Evolutionary conservation across 2,329 filamentous ascomycete species (phyloP).

Genomic region (Plectosphaerella plurivora): DNA sequence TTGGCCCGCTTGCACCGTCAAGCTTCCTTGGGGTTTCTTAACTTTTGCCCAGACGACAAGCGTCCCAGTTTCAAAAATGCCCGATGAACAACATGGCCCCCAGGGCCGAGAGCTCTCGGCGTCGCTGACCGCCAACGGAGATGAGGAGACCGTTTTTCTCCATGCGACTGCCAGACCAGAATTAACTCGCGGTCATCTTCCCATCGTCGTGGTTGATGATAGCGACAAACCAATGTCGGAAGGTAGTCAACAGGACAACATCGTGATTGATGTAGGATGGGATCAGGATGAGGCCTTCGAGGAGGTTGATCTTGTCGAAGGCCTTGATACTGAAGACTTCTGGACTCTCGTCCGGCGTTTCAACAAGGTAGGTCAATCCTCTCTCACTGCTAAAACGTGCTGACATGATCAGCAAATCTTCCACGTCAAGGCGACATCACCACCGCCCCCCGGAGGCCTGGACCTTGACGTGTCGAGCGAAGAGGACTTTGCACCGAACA

Average conservation of each 20-base stretch:
- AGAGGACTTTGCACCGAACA: slow-evolving; percentile 42
- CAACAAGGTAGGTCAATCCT: slow-evolving; percentile 45
- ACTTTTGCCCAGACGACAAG: no score
- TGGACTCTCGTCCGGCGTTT: slow-evolving; percentile 58
- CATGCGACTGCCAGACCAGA: background rate
- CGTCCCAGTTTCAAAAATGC: no score
- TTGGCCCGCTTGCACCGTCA: no score
- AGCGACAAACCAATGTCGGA: background rate
- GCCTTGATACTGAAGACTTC: slow-evolving; percentile 37
- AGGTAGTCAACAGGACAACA: background rate
- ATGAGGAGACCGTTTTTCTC: background rate
- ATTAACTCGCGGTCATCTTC: background rate
- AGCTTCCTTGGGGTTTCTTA: no score
- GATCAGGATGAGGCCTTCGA: background rate
- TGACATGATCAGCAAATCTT: slow-evolving; percentile 26
- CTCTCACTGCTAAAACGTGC: no score
- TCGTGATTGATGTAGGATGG: background rate
- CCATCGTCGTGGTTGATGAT: background rate
- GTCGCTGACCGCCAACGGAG: background rate
- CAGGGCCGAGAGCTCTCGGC: background rate
- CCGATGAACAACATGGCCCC: background rate
- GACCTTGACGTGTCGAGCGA: slow-evolving; percentile 60
- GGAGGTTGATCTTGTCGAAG: slow-evolving; percentile 1
- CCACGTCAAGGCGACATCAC: slow-evolving; percentile 49
- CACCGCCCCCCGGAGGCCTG: slow-evolving; percentile 48